Evolutionary conservation across 495 filamentous ascomycete genomes (phyloP).

Genomic region (Umbilicaria muhlenbergii): DNA sequence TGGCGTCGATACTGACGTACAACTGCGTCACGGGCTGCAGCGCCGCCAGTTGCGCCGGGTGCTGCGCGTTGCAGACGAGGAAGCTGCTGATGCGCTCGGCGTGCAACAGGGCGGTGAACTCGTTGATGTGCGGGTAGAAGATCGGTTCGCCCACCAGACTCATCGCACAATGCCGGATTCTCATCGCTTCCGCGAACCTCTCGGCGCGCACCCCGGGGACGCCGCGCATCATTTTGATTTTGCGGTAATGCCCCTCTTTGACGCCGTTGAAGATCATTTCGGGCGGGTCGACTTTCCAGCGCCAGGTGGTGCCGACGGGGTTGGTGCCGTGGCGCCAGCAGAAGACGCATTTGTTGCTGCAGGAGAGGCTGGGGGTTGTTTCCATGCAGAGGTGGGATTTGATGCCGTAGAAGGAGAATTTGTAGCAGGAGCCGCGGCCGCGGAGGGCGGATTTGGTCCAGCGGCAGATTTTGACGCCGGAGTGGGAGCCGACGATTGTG

Average conservation of each 20-base stretch:
- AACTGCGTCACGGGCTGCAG: conserved; percentile 78
- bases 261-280: conserved; percentile 79
- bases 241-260: conserved; percentile 83
- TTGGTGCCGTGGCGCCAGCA: conserved; percentile 98
- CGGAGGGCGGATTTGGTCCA: conserved; percentile 98
- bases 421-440: conserved; percentile 90
- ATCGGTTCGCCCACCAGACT: conserved; percentile 89
- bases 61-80: conserved; percentile 96
- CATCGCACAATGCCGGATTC: conserved; percentile 81
- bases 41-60: conserved; percentile 75
- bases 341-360: conserved; percentile 96
- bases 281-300: conserved; percentile 85
- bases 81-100: conserved; percentile 78
- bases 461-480: conserved; percentile 91
- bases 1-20: conserved; percentile 90
- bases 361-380: conserved; percentile 84
- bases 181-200: conserved; percentile 82
- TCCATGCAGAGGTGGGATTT: conserved; percentile 95
- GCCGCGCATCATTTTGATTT: conserved; percentile 92
- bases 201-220: conserved; percentile 86
- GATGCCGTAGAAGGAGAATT: conserved; percentile 93
- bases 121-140: conserved; percentile 95
- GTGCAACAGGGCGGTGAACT: conserved; percentile 70
- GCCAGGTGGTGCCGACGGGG: conserved; percentile 89
- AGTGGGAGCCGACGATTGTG: conserved; percentile 85